Evolutionary conservation across 495 filamentous ascomycete genomes (phyloP).

Genomic region (Aspergillus bertholletiae): DNA sequence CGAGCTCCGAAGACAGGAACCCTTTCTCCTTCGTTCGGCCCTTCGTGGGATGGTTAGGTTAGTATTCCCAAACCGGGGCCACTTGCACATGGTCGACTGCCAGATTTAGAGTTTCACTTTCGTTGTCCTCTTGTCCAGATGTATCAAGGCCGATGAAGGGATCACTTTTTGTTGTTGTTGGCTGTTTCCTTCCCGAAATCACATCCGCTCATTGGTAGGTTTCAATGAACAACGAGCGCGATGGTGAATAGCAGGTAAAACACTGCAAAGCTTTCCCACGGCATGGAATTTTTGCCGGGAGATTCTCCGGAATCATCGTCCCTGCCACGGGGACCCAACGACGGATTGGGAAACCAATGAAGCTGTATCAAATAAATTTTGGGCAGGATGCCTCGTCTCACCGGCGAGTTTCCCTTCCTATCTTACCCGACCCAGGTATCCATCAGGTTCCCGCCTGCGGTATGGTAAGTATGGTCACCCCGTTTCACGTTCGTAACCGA

Average conservation of each 20-base stretch:
- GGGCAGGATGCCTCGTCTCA: not conserved
- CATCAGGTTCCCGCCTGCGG: constrained; percentile 8
- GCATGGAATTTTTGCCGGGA: no score
- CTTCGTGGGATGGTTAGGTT: no score
- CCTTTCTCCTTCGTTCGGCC: no score
- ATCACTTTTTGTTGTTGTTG: no score
- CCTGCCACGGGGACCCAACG: not conserved
- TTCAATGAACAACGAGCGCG: no score
- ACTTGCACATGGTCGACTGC: constrained; percentile 3
- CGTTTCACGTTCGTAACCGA: constrained; percentile 10
- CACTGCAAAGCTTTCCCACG: no score
- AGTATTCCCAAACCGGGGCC: not conserved
- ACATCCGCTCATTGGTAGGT: no score
- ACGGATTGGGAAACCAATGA: not conserved
- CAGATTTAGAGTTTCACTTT: constrained; percentile 3
- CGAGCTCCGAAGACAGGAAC: constrained; percentile 7
- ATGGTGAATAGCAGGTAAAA: no score
- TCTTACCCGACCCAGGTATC: constrained; percentile 22
- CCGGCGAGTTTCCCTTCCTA: constrained; percentile 15
- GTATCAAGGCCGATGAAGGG: no score
- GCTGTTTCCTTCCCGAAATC: no score
- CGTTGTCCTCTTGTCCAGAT: not conserved
- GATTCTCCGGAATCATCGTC: no score
- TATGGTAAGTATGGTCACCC: constrained; percentile 13
- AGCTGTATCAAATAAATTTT: not conserved